phyloP scores from a whole-genome alignment of 1,284 basidiomycete genomes.

The Ustilago loliicola region DNA sequence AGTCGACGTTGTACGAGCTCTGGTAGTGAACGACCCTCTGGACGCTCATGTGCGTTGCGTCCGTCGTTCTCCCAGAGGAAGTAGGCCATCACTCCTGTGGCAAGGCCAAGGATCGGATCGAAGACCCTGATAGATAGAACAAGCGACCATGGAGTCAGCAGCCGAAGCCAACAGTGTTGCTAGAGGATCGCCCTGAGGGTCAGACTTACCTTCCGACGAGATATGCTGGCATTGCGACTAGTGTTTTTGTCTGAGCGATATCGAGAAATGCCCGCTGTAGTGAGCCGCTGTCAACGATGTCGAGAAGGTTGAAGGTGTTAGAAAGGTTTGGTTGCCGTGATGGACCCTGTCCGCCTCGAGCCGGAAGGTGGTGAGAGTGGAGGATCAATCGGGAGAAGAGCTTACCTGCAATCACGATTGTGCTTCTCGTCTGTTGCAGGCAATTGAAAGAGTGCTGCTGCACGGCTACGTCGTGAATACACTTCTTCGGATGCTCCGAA shows the following conservation, averaged over 20 bases:
- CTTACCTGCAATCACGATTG: slow-evolving; percentile 5
- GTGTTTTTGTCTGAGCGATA: not conserved
- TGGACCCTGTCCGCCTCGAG: slow-evolving; percentile 3
- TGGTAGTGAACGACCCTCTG: slow-evolving; percentile 50
- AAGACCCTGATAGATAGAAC: slow-evolving; percentile 17
- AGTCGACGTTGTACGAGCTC: slow-evolving; percentile 54
- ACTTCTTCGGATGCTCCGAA: not conserved
- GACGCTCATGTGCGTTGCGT: slow-evolving; percentile 58
- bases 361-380: not conserved
- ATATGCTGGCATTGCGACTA: slow-evolving; percentile 34
- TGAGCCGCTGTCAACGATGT: not conserved
- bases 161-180: not conserved
- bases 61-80: slow-evolving; percentile 66
- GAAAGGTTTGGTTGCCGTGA: not conserved
- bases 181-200: not conserved
- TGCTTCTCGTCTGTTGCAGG: not conserved
- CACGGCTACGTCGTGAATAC: slow-evolving; percentile 29
- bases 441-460: slow-evolving; percentile 4
- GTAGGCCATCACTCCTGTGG: slow-evolving; percentile 66
- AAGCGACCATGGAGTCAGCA: not conserved
- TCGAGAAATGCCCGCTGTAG: not conserved
- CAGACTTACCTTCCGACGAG: slow-evolving; percentile 42
- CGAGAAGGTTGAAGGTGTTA: not conserved
- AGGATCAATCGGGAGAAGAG: slow-evolving; percentile 3
- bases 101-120: slow-evolving; percentile 65